A percentile compares a stretch with the other conserved stretches of the same genome.
These are phyloP conservation scores for Yarrowia osloensis DNA, from an alignment of 805 yeast genomes.

Conservation along the genomic window DNA sequence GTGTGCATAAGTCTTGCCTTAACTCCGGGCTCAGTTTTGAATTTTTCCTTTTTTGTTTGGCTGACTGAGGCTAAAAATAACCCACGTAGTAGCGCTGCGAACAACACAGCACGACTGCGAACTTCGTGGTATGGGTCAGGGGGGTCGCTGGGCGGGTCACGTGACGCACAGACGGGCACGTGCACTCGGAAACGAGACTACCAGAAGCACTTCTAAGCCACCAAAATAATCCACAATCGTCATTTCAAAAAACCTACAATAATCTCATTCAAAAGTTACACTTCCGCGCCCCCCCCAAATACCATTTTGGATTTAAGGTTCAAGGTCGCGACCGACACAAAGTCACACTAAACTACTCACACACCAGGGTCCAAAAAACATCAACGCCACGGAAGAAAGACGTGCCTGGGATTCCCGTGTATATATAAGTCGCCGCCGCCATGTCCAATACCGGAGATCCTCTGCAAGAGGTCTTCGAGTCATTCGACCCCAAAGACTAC, in stretches of 20 bases:
- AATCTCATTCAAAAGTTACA: neutral
- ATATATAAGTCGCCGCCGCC: slow-evolving; percentile 19
- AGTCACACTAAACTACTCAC: slow-evolving; percentile 4
- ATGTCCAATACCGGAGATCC: slow-evolving; percentile 13
- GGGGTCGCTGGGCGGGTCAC: neutral
- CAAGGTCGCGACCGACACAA: slow-evolving; percentile 4
- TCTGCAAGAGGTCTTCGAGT: slow-evolving; percentile 24
- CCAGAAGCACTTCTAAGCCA: too few relatives aligned
- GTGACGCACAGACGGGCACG: too few relatives aligned
- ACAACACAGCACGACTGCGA: slow-evolving; percentile 3
- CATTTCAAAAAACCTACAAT: neutral
- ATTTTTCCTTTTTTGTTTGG: too few relatives aligned
- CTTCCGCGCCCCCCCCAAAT: slow-evolving; percentile 19
- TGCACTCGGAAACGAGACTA: too few relatives aligned
- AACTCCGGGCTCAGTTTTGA: neutral
- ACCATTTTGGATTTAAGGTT: slow-evolving; percentile 8
- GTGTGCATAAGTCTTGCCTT: slow-evolving; percentile 23
- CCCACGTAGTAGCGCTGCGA: neutral
- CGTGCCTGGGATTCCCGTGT: neutral
- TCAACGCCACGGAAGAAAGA: slow-evolving; percentile 13
- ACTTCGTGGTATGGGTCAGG: neutral
- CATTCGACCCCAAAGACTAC: slow-evolving; percentile 27
- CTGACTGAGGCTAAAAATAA: neutral
- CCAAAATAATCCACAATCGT: too few relatives aligned
- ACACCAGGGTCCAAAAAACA: slow-evolving; percentile 6